Evolutionary conservation across 2,329 filamentous ascomycete species (phyloP).

Genomic region (Endoconidiophora laricicola): DNA sequence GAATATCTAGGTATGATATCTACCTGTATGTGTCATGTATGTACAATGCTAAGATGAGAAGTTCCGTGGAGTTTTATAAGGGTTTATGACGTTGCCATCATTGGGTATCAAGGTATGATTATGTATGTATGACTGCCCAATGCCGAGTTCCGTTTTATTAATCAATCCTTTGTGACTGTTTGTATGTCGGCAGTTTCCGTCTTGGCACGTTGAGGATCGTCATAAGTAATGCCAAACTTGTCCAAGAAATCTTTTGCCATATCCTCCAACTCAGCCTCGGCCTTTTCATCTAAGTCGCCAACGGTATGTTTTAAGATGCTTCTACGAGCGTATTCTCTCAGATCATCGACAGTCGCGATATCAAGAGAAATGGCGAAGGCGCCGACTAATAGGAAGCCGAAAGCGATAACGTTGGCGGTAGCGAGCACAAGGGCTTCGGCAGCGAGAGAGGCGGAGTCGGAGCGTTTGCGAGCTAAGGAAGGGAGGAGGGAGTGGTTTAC

Average conservation of each 20-base stretch:
- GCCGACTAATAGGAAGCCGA: constrained; percentile 59
- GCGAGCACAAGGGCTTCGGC: constrained; percentile 71
- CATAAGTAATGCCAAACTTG: constrained; percentile 22
- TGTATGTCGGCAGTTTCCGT: too few species aligned
- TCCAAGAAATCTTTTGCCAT: constrained; percentile 44
- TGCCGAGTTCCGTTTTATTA: too few species aligned
- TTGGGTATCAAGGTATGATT: too few species aligned
- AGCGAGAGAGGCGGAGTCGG: constrained; percentile 56
- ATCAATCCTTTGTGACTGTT: too few species aligned
- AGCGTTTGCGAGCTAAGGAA: constrained; percentile 17
- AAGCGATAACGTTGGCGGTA: constrained; percentile 66
- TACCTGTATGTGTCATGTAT: too few species aligned
- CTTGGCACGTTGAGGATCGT: too few species aligned
- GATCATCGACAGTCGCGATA: constrained; percentile 50
- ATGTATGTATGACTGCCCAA: too few species aligned
- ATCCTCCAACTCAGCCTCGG: constrained; percentile 44
- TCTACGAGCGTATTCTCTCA: constrained; percentile 34
- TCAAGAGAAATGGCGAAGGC: constrained; percentile 63
- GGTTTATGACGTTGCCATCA: too few species aligned
- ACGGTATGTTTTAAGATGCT: constrained; percentile 21
- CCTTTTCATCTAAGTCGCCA: constrained; percentile 23
- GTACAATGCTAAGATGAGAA: too few species aligned
- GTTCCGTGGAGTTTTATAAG: too few species aligned
- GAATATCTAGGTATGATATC: too few species aligned
- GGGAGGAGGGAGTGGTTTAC: constrained; percentile 14